phyloP scores from a whole-genome alignment of 2,329 filamentous ascomycete genomes.

The Xylariaceae sp. region DNA sequence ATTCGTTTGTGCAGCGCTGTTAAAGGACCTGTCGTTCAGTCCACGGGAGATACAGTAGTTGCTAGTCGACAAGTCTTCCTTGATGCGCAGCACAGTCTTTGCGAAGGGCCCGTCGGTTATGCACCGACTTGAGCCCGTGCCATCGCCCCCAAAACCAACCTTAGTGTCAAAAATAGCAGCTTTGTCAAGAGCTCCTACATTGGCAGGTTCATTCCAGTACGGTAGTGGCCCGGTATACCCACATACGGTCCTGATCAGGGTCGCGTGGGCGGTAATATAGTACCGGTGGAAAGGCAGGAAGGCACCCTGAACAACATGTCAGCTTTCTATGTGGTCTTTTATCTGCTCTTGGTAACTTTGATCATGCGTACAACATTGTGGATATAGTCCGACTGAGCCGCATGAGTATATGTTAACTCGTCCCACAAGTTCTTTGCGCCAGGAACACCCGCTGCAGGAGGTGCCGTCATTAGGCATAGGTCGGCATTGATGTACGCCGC shows the following conservation, averaged over 20 bases:
- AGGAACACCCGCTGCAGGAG: background rate
- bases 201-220: slow-evolving; percentile 12
- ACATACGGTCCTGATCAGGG: slow-evolving; percentile 6
- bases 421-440: slow-evolving; percentile 9
- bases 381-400: slow-evolving; percentile 8
- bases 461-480: slow-evolving; percentile 12
- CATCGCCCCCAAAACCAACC: slow-evolving; percentile 8
- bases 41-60: slow-evolving; percentile 11
- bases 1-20: slow-evolving; percentile 1
- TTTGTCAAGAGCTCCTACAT: slow-evolving; percentile 5
- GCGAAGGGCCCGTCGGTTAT: slow-evolving; percentile 11
- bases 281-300: slow-evolving; percentile 18
- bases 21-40: slow-evolving; percentile 1
- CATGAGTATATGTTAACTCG: slow-evolving; percentile 12
- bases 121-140: background rate
- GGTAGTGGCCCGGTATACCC: slow-evolving; percentile 13
- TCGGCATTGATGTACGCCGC: slow-evolving; percentile 12
- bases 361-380: slow-evolving; percentile 15
- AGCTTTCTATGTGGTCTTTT: background rate
- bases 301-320: slow-evolving; percentile 1
- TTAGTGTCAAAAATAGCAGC: slow-evolving; percentile 4
- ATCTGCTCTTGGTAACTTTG: background rate
- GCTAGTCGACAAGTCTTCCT: background rate
- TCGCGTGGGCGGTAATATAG: slow-evolving; percentile 6
- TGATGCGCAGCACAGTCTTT: slow-evolving; percentile 1